Evolutionary conservation across 345 rosid species (phyloP), one percentile per base, ranked within the genome.

Genomic region (Murraya koenigii): DNA sequence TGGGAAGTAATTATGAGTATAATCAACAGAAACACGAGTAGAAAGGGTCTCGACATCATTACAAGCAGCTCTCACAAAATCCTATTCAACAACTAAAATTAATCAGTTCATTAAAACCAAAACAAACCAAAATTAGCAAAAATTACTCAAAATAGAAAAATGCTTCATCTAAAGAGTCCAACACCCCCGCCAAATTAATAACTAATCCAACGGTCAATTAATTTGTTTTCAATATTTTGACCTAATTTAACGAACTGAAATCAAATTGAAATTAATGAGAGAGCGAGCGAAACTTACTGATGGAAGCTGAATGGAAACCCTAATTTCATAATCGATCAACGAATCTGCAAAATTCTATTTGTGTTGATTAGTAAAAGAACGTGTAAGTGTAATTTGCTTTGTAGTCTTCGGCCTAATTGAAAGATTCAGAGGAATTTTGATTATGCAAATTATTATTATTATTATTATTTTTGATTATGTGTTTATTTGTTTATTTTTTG

Each of bases 1-100:
- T 92, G 97, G 70, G 94, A 93, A 26, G 98, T 93, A 55, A 92
- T 89, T 59, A 95, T 88, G 56, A 93, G 91, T 83, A 90, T 79
- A 15, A 95, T 80, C 77, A 93, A 85, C 41, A 95, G 87, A 83
- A 89, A 95, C 22, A 90, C 94, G 0, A 95, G 91, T 52, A 95
- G 32, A 84, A 95, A 85, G 28, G 94, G 93, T 78, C 97, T 92
- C 56, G 95, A 88, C 95, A 95, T 95, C 25, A 68, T 86, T 49
- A 80, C 30, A 69, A 41, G 41, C 61, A n/a, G 69, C 74, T 83
- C 85, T 64, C 84, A 78, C 76, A 76, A 64, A 71, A 65, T 44
- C 82, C 97, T 90, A 89, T 69, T 67, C 63, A 78, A 74, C 25
- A 71, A 71, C 44, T 15, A 73, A 68, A 20, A 13, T 13, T 2